phyloP scores from a whole-genome alignment of 31 red algal species.

The Pterothamnion heteromorphum region DNA sequence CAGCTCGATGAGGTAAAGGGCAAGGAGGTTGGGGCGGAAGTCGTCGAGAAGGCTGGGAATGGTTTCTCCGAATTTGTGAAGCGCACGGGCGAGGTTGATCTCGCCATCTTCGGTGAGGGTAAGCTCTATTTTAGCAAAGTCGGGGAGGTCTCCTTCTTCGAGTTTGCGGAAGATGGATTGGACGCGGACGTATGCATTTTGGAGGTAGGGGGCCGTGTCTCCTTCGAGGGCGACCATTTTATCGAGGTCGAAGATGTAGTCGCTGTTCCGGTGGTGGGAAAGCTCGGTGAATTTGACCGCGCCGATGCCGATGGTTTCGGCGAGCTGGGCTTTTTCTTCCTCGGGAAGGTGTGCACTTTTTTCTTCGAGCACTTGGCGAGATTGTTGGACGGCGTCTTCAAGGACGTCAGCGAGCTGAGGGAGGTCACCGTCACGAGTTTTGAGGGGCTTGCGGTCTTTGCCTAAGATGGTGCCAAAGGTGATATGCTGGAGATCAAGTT shows the following conservation, averaged over 20 bases:
- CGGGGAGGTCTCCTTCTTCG: background rate
- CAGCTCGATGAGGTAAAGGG: background rate
- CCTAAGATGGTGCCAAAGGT: background rate
- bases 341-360: background rate
- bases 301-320: background rate
- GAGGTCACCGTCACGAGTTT: background rate
- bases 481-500: background rate
- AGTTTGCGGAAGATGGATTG: background rate
- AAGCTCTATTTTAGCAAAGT: background rate
- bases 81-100: background rate
- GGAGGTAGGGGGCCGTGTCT: background rate
- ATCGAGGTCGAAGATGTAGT: slow-evolving; percentile 4
- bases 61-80: background rate
- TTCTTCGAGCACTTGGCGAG: background rate
- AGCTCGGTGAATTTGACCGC: background rate
- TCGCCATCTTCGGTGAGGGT: background rate
- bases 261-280: background rate
- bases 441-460: background rate
- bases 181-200: background rate
- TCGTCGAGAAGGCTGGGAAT: background rate
- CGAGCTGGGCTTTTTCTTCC: background rate
- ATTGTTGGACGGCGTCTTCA: background rate
- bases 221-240: background rate
- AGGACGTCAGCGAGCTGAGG: background rate
- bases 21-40: background rate